Base-by-base conservation (phyloP, 208 protist species). In the Histomonas meleagridis region DNA sequence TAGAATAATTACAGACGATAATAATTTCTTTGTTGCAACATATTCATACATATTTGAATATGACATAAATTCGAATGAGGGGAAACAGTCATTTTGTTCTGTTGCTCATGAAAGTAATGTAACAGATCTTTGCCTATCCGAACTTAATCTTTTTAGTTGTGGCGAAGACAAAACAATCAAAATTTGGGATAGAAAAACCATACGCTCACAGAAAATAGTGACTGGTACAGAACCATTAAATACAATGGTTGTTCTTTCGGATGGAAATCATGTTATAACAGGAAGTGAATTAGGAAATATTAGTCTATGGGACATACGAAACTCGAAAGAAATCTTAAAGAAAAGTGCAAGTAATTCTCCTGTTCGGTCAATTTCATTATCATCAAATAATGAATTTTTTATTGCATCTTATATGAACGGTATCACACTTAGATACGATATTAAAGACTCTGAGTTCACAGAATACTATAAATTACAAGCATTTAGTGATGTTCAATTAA, bases 101-200 rank as follows among this genome's bases (percentile, higher is more conserved):
- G 38, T 86, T 14, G 46, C 40, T 9, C 76, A 86, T 28, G 76
- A 86, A 86, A 46, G 76, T 35, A 86, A 86, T 43, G 76, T 86
- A 38, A 86, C 76, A 26, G 76, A 86, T 55, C 32, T 86, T 10
- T 18, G n/a, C 38, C 16, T 48, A n/a, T n/a, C 40, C 23, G 16
- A 12, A 32, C 51, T 18, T 9, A 43, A 43, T 1, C n/a, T 86
- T 14, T 38, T 86, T 0, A 86, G n/a, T 18, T 86, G 76, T 55
- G 76, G 76, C 5, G 76, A 86, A 10, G 76, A 86, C 38, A 86
- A 86, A 35, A 55, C 3, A 9, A 40, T 86, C 18, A 86, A 86
- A 55, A 14, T 86, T 16, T 86, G 76, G 76, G 76, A 86, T 38
- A 23, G 76, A 7, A 12, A 46, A 3, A 86, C 46, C 10, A 35